Percentiles rank a stretch among this genome's conserved stretches.
Evolutionary conservation across 1,284 basidiomycete genomes (phyloP).

Genomic region (Singerocomus inundabilis): DNA sequence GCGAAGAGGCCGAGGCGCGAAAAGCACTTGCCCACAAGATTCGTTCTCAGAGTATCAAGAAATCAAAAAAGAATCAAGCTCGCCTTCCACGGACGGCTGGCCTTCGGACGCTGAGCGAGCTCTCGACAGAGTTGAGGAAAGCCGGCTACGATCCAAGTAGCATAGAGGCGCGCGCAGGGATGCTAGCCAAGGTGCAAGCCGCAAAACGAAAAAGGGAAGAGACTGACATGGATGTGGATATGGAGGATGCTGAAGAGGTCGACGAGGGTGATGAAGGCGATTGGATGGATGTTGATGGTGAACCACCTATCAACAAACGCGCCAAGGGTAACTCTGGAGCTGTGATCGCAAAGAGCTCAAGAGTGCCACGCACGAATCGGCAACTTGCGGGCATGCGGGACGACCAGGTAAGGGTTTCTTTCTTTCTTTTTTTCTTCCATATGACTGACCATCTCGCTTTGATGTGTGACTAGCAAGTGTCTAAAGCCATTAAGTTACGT

Average conservation of each 20-base stretch:
- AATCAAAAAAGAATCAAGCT: conserved; percentile 84
- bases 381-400: conserved; percentile 79
- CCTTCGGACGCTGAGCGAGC: conserved; percentile 83
- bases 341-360: conserved; percentile 47
- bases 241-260: conserved; percentile 51
- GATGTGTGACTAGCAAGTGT: conserved; percentile 56
- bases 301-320: conserved; percentile 53
- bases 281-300: conserved; percentile 71
- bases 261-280: conserved; percentile 42
- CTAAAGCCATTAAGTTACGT: conserved; percentile 77
- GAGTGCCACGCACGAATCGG: conserved; percentile 69
- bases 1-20: conserved; percentile 70
- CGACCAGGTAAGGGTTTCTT: conserved; percentile 49
- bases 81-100: conserved; percentile 85
- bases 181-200: conserved; percentile 77
- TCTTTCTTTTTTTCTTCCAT: background rate
- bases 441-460: background rate
- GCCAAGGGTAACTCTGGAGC: conserved; percentile 63
- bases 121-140: conserved; percentile 78
- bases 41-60: conserved; percentile 78
- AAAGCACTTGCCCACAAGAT: conserved; percentile 72
- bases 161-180: conserved; percentile 84
- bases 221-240: conserved; percentile 48
- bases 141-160: conserved; percentile 88
- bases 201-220: conserved; percentile 70